A percentile compares a stretch with the other conserved stretches of the same genome.
These are phyloP conservation scores for Chrysanthemum makinoi DNA, from an alignment of 129 eudicot species.

Conservation along the genomic window DNA sequence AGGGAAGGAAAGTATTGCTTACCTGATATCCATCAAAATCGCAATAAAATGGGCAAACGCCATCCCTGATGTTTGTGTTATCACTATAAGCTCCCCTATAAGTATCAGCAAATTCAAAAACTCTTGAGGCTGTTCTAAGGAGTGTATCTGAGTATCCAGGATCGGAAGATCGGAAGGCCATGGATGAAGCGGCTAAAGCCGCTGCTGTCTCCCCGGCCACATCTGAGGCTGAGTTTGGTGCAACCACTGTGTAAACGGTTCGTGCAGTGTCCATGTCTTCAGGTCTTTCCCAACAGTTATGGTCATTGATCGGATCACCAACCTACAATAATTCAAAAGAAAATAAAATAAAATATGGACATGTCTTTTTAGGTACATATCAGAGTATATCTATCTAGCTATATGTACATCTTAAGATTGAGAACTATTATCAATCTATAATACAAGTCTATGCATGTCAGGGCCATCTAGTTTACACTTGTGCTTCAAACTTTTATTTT, in stretches of 20 bases:
- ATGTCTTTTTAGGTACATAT: too few species aligned
- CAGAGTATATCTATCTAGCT: too few species aligned
- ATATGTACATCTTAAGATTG: too few species aligned
- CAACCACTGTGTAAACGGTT: slow-evolving; percentile 72
- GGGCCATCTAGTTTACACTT: too few species aligned
- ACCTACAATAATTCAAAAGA: slow-evolving; percentile 38
- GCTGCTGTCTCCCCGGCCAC: slow-evolving; percentile 96
- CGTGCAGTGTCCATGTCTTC: slow-evolving; percentile 97
- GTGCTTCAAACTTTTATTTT: too few species aligned
- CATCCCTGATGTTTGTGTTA: slow-evolving; percentile 59
- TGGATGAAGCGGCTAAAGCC: slow-evolving; percentile 90
- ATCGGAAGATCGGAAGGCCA: slow-evolving; percentile 77
- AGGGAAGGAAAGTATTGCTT: slow-evolving; percentile 18
- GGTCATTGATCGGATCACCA: slow-evolving; percentile 77
- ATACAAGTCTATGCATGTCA: too few species aligned
- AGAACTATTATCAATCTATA: too few species aligned
- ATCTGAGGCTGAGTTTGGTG: slow-evolving; percentile 88
- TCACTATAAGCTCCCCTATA: slow-evolving; percentile 93
- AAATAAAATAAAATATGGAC: too few species aligned
- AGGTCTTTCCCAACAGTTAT: slow-evolving; percentile 97
- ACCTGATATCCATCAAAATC: slow-evolving; percentile 97
- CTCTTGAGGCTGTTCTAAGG: slow-evolving; percentile 55
- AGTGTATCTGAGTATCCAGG: slow-evolving; percentile 76
- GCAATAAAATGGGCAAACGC: slow-evolving; percentile 91
- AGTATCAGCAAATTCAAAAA: slow-evolving; percentile 71